A percentile compares a stretch with the other conserved stretches of the same genome.
phyloP scores from a whole-genome alignment of 1,139 yeast species.

The Debaryomyces nepalensis region DNA sequence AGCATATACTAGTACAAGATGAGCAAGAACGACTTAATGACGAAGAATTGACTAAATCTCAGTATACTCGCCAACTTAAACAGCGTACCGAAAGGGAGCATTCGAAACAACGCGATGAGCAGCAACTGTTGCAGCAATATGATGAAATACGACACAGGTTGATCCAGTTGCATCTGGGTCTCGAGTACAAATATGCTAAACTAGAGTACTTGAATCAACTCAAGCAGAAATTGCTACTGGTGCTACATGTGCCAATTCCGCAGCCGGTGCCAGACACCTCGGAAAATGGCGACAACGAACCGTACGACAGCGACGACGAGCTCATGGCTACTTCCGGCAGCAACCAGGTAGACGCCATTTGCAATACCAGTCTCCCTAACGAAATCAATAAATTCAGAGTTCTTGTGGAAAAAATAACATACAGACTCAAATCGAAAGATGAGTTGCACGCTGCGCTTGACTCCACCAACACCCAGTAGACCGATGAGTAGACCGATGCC shows the following conservation, averaged over 20 bases:
- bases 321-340: neutral
- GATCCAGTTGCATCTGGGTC: constrained; percentile 20
- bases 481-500: no score
- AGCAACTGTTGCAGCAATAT: constrained; percentile 28
- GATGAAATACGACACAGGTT: constrained; percentile 28
- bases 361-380: constrained; percentile 10
- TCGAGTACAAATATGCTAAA: constrained; percentile 35
- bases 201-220: constrained; percentile 30
- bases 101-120: neutral
- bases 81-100: constrained; percentile 4
- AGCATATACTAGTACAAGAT: constrained; percentile 22
- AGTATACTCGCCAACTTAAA: neutral
- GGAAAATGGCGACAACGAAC: constrained; percentile 13
- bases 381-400: constrained; percentile 38
- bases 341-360: neutral
- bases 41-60: constrained; percentile 2
- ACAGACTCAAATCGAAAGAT: constrained; percentile 17
- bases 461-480: constrained; percentile 5
- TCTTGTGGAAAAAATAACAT: constrained; percentile 35
- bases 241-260: constrained; percentile 1
- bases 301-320: constrained; percentile 29
- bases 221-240: constrained; percentile 19
- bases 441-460: constrained; percentile 7
- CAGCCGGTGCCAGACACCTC: neutral
- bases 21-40: constrained; percentile 15